Percentiles rank a stretch among this genome's conserved stretches.
Evolutionary conservation across 176 grass and related monocot genomes (phyloP).

Genomic region (Paspalum vaginatum): DNA sequence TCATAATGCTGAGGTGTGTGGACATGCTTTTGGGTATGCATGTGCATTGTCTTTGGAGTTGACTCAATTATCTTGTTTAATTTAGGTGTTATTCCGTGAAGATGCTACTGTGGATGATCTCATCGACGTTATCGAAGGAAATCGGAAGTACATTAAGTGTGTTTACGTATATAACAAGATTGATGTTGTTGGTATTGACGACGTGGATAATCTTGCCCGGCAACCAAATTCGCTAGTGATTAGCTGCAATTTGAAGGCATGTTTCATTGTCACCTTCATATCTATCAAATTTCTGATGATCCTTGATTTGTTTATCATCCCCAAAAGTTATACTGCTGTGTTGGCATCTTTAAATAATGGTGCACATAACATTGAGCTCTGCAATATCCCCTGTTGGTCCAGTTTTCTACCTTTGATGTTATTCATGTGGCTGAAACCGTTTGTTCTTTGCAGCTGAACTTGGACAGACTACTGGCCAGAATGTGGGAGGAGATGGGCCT

Average conservation of each 20-base stretch:
- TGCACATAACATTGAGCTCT: background rate
- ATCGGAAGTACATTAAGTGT: slow-evolving; percentile 98
- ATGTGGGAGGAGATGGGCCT: slow-evolving; percentile 99
- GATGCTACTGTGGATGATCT: slow-evolving; percentile 99
- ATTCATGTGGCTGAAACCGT: slow-evolving; percentile 25
- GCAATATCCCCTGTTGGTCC: background rate
- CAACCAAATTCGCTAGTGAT: slow-evolving; percentile 99
- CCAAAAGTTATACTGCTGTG: background rate
- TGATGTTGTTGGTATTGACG: slow-evolving; percentile 98
- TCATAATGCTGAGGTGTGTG: slow-evolving; percentile 89
- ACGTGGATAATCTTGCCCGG: slow-evolving; percentile 89
- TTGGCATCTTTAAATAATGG: background rate
- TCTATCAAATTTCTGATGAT: background rate
- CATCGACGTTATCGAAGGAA: slow-evolving; percentile 97
- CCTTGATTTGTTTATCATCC: background rate
- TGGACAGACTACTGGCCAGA: slow-evolving; percentile 89
- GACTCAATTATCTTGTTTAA: slow-evolving; percentile 32
- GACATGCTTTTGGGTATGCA: background rate
- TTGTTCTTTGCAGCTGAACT: slow-evolving; percentile 71
- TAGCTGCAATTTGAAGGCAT: slow-evolving; percentile 95
- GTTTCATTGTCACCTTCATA: slow-evolving; percentile 22
- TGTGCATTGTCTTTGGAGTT: slow-evolving; percentile 10
- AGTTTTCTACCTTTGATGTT: background rate
- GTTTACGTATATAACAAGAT: slow-evolving; percentile 99
- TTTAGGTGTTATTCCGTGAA: slow-evolving; percentile 92